These are phyloP conservation scores for Musa schizocarpa DNA, from an alignment of 176 grass and related monocot genomes.

Conservation along the genomic window DNA sequence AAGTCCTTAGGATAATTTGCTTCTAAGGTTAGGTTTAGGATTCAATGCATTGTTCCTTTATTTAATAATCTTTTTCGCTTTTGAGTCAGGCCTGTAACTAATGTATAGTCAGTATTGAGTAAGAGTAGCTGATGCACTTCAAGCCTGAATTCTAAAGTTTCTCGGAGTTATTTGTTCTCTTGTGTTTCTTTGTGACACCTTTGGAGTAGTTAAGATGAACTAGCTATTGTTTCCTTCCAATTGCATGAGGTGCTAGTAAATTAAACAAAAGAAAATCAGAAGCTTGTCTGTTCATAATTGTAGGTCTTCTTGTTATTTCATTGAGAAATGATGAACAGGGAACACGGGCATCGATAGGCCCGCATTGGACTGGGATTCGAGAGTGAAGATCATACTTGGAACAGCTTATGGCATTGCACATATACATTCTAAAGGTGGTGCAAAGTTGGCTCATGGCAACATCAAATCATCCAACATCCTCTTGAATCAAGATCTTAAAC, in stretches of 20 bases:
- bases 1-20: too few species aligned
- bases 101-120: neutral
- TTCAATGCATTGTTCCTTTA: too few species aligned
- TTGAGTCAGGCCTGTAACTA: neutral
- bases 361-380: conserved; percentile 68
- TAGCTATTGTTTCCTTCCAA: neutral
- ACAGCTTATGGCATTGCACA: conserved; percentile 56
- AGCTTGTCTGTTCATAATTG: neutral
- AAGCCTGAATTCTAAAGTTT: neutral
- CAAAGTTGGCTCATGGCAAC: conserved; percentile 83
- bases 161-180: neutral
- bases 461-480: conserved; percentile 96
- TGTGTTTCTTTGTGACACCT: neutral
- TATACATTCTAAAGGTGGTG: conserved; percentile 72
- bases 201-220: neutral
- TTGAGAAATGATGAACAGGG: conserved; percentile 36
- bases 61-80: too few species aligned
- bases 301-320: neutral
- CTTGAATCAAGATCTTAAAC: conserved; percentile 51
- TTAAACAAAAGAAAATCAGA: neutral
- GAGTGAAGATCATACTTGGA: conserved; percentile 73
- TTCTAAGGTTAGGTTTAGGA: too few species aligned
- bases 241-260: neutral
- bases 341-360: conserved; percentile 45
- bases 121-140: neutral